A percentile compares a stretch with the other conserved stretches of the same genome.
phyloP scores from a whole-genome alignment of 352 stramenopile genomes.

The Thalassiosira hispida region DNA sequence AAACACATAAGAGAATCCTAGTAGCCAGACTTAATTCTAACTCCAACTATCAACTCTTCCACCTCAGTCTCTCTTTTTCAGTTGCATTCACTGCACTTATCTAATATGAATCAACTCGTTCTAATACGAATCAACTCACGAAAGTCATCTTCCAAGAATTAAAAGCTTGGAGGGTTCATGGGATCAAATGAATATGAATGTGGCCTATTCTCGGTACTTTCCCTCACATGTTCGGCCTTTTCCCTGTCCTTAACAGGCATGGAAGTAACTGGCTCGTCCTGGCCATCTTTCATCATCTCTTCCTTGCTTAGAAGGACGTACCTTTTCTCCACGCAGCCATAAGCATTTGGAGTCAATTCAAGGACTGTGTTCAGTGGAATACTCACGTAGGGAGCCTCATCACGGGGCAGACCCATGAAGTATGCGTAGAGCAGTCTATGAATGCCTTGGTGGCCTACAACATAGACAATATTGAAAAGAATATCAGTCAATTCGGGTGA shows the following conservation, averaged over 20 bases:
- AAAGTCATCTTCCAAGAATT: no score
- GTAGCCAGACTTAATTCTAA: not conserved
- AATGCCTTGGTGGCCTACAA: constrained; percentile 92
- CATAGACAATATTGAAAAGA: not conserved
- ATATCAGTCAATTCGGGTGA: constrained; percentile 1
- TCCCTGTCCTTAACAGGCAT: constrained; percentile 68
- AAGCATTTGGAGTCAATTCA: constrained; percentile 93
- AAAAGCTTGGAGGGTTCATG: constrained; percentile 60
- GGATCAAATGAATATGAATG: constrained; percentile 28
- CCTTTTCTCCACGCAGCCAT: constrained; percentile 91
- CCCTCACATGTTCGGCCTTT: constrained; percentile 20
- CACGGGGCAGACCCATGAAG: constrained; percentile 92
- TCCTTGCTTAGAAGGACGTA: constrained; percentile 81
- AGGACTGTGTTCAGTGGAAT: constrained; percentile 93
- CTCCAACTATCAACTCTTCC: not conserved
- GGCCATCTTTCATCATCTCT: constrained; percentile 83
- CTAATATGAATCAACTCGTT: no score
- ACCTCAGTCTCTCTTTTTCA: not conserved
- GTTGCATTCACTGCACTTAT: no score
- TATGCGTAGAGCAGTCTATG: constrained; percentile 95
- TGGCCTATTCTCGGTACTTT: not conserved
- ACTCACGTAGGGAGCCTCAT: constrained; percentile 90
- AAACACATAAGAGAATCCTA: not conserved
- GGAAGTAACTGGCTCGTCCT: constrained; percentile 82
- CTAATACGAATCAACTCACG: no score